These are phyloP conservation scores for Oehlia diaphana DNA, from an alignment of 192 early-diverging fungal species.

Conservation along the genomic window DNA sequence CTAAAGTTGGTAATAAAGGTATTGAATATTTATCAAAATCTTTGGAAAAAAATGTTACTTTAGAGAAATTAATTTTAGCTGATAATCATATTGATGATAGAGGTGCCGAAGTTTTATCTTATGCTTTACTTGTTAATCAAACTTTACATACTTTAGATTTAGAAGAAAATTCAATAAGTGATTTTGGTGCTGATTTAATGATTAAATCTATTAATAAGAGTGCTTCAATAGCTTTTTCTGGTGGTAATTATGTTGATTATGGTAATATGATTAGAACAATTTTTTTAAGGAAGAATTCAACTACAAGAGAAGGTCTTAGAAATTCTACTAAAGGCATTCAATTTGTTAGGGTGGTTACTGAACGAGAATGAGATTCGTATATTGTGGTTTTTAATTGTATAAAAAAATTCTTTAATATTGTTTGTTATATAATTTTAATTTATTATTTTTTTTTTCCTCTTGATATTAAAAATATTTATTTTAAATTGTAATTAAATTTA, in stretches of 20 bases:
- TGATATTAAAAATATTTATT: too few species aligned
- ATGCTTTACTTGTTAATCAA: slow-evolving; percentile 6
- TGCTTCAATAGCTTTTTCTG: background rate
- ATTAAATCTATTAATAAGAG: slow-evolving; percentile 19
- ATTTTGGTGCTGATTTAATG: background rate
- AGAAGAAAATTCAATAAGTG: slow-evolving; percentile 10
- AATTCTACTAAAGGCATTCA: slow-evolving; percentile 3
- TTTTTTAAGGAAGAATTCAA: background rate
- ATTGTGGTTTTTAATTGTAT: too few species aligned
- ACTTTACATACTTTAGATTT: background rate
- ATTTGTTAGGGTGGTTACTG: slow-evolving; percentile 13
- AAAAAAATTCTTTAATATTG: too few species aligned
- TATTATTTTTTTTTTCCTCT: too few species aligned
- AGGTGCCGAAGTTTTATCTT: background rate
- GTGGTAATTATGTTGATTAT: background rate
- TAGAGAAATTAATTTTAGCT: slow-evolving; percentile 6
- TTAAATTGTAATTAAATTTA: too few species aligned
- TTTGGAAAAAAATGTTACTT: slow-evolving; percentile 3
- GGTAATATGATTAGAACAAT: background rate
- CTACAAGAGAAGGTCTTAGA: background rate
- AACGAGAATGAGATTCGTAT: background rate
- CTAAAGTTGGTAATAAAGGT: slow-evolving; percentile 20
- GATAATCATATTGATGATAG: slow-evolving; percentile 12
- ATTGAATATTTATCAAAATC: background rate
- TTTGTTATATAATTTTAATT: too few species aligned